Conservation (phyloP, 148 eudicot species). For the Heliosperma pusillum region DNA sequence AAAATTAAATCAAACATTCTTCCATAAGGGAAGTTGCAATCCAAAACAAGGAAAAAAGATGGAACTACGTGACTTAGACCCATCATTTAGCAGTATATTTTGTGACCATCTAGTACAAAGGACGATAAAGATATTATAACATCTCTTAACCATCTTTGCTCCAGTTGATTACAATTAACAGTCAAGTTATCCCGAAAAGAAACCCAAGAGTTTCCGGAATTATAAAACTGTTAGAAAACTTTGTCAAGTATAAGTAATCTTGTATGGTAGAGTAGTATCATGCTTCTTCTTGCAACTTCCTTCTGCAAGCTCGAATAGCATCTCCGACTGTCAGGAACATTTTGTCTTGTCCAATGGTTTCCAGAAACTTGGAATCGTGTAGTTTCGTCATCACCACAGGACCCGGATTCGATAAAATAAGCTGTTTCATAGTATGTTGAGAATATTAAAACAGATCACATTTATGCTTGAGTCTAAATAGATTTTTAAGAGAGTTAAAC, state of each 20-base stretch:
- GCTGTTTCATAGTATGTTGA: slow-evolving; percentile 30
- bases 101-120: neutral
- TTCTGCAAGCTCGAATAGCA: slow-evolving; percentile 39
- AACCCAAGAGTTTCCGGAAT: too few relatives aligned
- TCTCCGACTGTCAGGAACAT: slow-evolving; percentile 58
- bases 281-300: slow-evolving; percentile 30
- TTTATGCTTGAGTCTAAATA: too few relatives aligned
- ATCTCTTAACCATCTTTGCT: neutral
- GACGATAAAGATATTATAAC: neutral
- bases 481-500: too few relatives aligned
- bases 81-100: neutral
- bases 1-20: too few relatives aligned
- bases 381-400: slow-evolving; percentile 48
- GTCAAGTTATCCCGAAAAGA: too few relatives aligned
- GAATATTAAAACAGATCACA: neutral
- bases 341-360: slow-evolving; percentile 46
- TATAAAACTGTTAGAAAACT: too few relatives aligned
- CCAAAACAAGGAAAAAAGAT: neutral
- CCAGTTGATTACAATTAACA: neutral
- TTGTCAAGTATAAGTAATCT: too few relatives aligned
- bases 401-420: slow-evolving; percentile 59
- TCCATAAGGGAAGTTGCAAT: neutral
- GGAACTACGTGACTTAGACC: neutral
- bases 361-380: slow-evolving; percentile 39
- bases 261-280: slow-evolving; percentile 3